Evolutionary conservation across 2,329 filamentous ascomycete species (phyloP).

Genomic region (Neurospora crassa): DNA sequence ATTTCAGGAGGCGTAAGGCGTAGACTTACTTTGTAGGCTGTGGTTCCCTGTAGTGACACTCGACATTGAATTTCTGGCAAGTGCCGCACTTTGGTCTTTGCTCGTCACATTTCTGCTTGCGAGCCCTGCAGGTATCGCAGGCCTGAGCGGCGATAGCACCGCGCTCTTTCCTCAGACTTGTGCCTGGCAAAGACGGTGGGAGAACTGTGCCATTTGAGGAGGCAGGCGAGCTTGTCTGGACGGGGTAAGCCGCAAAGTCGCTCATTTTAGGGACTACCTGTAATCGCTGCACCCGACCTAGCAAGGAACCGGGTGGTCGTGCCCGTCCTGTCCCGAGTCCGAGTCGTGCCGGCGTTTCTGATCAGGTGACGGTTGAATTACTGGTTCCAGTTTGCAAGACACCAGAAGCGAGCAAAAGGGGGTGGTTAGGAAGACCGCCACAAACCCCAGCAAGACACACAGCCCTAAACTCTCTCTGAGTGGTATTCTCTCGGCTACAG

Average conservation of each 20-base stretch:
- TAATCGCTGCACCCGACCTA: neutral
- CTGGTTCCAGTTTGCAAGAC: neutral
- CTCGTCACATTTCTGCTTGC: conserved; percentile 58
- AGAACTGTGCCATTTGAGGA: neutral
- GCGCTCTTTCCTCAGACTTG: conserved; percentile 30
- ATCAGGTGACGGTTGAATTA: neutral
- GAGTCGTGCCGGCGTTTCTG: neutral
- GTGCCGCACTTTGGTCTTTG: conserved; percentile 50
- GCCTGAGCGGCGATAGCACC: conserved; percentile 44
- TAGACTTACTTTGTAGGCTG: conserved; percentile 51
- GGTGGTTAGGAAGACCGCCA: neutral
- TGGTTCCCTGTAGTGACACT: conserved; percentile 51
- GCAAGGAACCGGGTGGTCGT: neutral
- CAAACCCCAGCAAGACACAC: neutral
- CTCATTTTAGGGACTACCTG: neutral
- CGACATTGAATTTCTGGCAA: conserved; percentile 46
- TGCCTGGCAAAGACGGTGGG: neutral
- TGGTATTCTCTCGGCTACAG: neutral
- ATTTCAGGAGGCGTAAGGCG: neutral
- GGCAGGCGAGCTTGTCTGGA: neutral
- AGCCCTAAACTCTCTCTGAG: neutral
- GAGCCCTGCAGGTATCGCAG: conserved; percentile 48
- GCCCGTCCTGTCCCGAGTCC: neutral
- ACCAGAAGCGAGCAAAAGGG: neutral
- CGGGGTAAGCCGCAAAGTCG: neutral